Conservation (phyloP, 257 asterid species). For the Ehretia macrophylla region DNA sequence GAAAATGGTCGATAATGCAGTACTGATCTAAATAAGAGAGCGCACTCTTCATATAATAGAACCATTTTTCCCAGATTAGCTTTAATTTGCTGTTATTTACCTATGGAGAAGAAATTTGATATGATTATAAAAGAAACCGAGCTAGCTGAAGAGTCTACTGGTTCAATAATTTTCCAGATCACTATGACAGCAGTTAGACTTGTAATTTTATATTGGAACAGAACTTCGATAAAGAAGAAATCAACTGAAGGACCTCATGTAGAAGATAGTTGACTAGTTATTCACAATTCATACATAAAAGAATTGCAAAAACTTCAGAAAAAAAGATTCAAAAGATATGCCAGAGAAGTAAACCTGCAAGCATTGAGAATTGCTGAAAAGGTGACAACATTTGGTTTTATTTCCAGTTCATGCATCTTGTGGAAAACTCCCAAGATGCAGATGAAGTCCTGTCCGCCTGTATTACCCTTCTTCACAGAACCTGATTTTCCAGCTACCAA, state of each 20-base stretch:
- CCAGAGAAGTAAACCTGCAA: slow-evolving; percentile 60
- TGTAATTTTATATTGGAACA: no score
- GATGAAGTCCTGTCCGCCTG: slow-evolving; percentile 49
- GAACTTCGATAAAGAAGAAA: no score
- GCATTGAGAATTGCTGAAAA: slow-evolving; percentile 93
- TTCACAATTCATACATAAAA: neutral
- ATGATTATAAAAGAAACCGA: no score
- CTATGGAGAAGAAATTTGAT: no score
- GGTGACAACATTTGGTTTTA: slow-evolving; percentile 94
- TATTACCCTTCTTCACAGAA: slow-evolving; percentile 26
- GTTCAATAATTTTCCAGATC: neutral
- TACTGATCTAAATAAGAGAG: no score
- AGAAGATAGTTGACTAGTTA: no score
- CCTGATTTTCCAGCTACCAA: slow-evolving; percentile 47
- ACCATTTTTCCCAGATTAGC: no score
- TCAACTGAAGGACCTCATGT: no score
- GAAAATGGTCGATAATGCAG: no score
- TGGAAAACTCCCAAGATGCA: slow-evolving; percentile 70
- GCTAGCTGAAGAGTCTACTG: no score
- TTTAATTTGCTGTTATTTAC: no score
- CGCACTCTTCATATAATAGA: no score
- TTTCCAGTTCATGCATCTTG: slow-evolving; percentile 88
- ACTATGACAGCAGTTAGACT: neutral
- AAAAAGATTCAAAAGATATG: neutral
- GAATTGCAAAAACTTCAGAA: neutral